These are phyloP conservation scores for Pyracantha coccinea DNA, from an alignment of 331 rosid species.

Conservation along the genomic window DNA sequence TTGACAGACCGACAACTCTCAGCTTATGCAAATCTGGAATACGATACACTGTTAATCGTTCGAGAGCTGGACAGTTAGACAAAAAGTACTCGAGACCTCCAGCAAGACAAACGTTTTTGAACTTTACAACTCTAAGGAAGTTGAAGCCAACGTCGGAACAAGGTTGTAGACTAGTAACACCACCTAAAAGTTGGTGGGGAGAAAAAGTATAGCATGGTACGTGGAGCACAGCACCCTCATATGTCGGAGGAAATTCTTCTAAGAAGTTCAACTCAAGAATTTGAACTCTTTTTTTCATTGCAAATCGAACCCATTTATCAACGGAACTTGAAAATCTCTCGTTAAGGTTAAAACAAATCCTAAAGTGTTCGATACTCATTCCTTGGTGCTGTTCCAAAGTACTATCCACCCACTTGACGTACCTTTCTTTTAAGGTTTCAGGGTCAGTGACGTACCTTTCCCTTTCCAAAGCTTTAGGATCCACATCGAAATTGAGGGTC, in stretches of 20 bases:
- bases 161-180: neutral
- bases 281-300: constrained; percentile 4
- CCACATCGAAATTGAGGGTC: constrained; percentile 5
- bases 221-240: too few species aligned
- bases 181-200: neutral
- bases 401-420: neutral
- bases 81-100: constrained; percentile 1
- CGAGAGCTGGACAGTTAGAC: neutral
- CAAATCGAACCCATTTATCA: neutral
- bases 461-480: neutral
- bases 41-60: neutral
- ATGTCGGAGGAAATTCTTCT: neutral
- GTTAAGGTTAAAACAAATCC: neutral
- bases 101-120: neutral
- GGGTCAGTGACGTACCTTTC: neutral
- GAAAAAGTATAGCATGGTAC: neutral
- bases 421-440: neutral
- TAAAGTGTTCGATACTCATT: neutral
- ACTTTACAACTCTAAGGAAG: neutral
- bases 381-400: neutral
- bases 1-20: neutral
- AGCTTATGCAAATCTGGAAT: neutral
- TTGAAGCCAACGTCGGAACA: constrained; percentile 1
- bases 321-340: neutral
- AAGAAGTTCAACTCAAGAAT: constrained; percentile 10